These are phyloP conservation scores for Aspergillus quadricinctus DNA, from an alignment of 2,329 filamentous ascomycete genomes.

Conservation along the genomic window DNA sequence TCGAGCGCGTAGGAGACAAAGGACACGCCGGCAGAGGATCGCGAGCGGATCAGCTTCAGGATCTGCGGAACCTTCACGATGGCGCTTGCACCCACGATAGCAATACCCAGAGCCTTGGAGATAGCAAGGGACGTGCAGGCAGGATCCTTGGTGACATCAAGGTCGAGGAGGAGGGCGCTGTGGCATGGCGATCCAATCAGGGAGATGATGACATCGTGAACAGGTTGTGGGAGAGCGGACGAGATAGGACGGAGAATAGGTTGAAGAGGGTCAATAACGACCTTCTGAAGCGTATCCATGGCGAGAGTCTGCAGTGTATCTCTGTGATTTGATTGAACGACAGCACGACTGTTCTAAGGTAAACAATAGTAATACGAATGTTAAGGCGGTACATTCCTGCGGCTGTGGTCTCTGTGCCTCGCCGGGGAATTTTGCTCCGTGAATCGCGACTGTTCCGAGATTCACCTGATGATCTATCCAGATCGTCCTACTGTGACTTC, in stretches of 20 bases:
- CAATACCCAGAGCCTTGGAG: slow-evolving; percentile 88
- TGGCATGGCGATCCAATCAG: slow-evolving; percentile 84
- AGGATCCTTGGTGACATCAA: slow-evolving; percentile 67
- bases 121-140: slow-evolving; percentile 84
- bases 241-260: slow-evolving; percentile 62
- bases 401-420: slow-evolving; percentile 25
- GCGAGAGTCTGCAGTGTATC: background rate
- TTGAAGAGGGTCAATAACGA: slow-evolving; percentile 41
- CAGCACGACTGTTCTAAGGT: background rate
- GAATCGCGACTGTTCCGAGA: slow-evolving; percentile 5
- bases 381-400: slow-evolving; percentile 12
- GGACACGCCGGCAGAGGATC: slow-evolving; percentile 76
- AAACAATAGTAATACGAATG: background rate
- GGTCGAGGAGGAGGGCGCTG: slow-evolving; percentile 75
- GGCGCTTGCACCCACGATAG: slow-evolving; percentile 83
- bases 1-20: slow-evolving; percentile 93
- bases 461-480: background rate
- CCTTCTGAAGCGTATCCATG: slow-evolving; percentile 42
- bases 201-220: slow-evolving; percentile 69
- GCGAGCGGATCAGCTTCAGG: slow-evolving; percentile 77
- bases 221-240: slow-evolving; percentile 66
- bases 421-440: slow-evolving; percentile 23
- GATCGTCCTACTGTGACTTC: slow-evolving; percentile 2
- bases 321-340: background rate
- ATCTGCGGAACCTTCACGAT: slow-evolving; percentile 98